These are phyloP conservation scores for Xerophyta viscosa DNA, from an alignment of 106 monocot genomes.

Conservation along the genomic window DNA sequence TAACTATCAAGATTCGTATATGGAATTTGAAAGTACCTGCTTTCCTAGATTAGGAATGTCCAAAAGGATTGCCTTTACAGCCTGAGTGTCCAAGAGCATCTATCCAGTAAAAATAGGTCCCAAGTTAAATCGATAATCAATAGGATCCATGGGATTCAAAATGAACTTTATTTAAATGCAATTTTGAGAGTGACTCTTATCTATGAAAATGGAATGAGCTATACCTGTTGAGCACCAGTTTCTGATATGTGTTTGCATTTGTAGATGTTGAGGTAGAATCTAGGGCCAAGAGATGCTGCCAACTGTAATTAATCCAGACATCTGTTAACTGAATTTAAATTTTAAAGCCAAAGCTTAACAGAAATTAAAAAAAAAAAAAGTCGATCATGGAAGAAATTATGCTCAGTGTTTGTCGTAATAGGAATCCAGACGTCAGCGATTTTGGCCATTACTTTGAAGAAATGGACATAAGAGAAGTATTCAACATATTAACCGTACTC, in stretches of 20 bases:
- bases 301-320: constrained; percentile 37
- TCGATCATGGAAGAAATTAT: too few species aligned
- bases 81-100: constrained; percentile 98
- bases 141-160: background rate
- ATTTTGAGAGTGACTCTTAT: too few species aligned
- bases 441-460: too few species aligned
- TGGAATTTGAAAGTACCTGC: constrained; percentile 38
- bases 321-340: too few species aligned
- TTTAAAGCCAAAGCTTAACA: too few species aligned
- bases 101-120: constrained; percentile 23
- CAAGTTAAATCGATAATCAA: background rate
- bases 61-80: constrained; percentile 84
- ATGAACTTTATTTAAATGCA: background rate
- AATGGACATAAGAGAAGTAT: too few species aligned
- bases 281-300: constrained; percentile 95
- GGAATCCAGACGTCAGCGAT: too few species aligned
- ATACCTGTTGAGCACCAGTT: constrained; percentile 97
- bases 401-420: too few species aligned
- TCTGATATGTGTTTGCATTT: constrained; percentile 97
- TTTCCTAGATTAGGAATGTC: constrained; percentile 87
- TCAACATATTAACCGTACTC: too few species aligned
- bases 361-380: too few species aligned
- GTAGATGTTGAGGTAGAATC: constrained; percentile 92
- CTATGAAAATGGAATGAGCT: constrained; percentile 1
- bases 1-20: too few species aligned